These are phyloP conservation scores for Inga leiocalycina DNA, from an alignment of 306 rosid genomes.

Conservation along the genomic window DNA sequence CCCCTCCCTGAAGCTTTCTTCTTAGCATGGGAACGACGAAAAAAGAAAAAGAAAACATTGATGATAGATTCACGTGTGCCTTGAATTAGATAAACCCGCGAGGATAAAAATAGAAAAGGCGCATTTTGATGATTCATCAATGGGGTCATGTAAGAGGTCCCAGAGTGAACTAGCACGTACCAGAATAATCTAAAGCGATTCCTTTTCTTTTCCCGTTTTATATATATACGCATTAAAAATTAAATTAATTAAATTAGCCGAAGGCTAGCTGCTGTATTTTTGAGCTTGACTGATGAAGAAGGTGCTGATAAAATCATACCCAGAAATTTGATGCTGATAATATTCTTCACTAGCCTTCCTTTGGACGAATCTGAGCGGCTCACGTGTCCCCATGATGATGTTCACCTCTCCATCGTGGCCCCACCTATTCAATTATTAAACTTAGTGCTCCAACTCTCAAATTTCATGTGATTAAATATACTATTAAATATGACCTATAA, in stretches of 20 bases:
- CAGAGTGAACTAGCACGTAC: not conserved
- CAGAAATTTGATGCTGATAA: not conserved
- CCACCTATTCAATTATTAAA: not conserved
- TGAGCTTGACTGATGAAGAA: not conserved
- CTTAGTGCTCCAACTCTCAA: too few relatives aligned
- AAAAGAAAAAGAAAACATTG: too few relatives aligned
- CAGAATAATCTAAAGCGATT: not conserved
- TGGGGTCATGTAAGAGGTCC: not conserved
- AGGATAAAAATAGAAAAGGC: not conserved
- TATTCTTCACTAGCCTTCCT: not conserved
- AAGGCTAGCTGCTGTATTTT: not conserved
- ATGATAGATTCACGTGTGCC: not conserved
- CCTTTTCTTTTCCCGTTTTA: not conserved
- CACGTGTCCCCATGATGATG: not conserved
- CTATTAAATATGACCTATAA: too few relatives aligned
- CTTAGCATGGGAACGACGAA: too few relatives aligned
- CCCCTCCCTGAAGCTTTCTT: too few relatives aligned
- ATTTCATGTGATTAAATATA: too few relatives aligned
- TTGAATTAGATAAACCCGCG: not conserved
- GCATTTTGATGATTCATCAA: not conserved
- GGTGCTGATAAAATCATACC: not conserved
- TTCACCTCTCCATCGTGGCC: not conserved
- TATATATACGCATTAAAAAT: not conserved
- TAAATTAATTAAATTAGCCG: not conserved
- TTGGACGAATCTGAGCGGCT: not conserved